phyloP scores from a whole-genome alignment of 2,329 filamentous ascomycete species.

The Tolypocladium pustulatum region DNA sequence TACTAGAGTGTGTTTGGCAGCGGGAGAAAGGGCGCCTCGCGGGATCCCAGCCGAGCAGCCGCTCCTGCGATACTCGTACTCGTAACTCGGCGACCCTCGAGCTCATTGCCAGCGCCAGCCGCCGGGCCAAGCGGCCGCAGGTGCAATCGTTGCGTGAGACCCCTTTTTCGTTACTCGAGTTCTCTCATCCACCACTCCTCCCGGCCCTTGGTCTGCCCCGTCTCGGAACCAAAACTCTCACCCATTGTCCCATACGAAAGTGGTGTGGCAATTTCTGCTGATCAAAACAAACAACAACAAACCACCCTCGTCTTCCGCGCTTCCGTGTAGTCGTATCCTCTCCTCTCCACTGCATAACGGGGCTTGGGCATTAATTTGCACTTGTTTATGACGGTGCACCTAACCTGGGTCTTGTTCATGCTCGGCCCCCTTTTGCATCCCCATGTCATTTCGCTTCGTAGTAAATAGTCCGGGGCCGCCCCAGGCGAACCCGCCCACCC shows the following conservation, averaged over 20 bases:
- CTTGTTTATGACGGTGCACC: neutral
- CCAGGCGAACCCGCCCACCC: neutral
- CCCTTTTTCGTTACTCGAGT: neutral
- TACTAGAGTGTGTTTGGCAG: slow-evolving; percentile 1
- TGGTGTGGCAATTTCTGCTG: slow-evolving; percentile 10
- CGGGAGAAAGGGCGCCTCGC: neutral
- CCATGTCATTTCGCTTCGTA: slow-evolving; percentile 20
- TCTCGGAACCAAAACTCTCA: neutral
- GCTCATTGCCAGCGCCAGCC: neutral
- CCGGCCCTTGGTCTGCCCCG: neutral
- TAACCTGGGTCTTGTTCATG: neutral
- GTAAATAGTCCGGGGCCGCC: slow-evolving; percentile 3
- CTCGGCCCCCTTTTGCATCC: slow-evolving; percentile 2
- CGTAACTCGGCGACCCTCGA: neutral
- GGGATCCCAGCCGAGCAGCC: neutral
- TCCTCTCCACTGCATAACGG: slow-evolving; percentile 11
- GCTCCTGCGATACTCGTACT: neutral
- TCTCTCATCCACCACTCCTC: neutral
- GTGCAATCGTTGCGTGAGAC: neutral
- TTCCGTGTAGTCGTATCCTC: neutral
- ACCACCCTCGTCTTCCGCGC: slow-evolving; percentile 5
- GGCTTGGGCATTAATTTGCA: slow-evolving; percentile 1
- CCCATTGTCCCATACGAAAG: neutral
- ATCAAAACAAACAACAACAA: slow-evolving; percentile 20
- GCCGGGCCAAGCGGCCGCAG: neutral